Evolutionary conservation across 1,284 basidiomycete species (phyloP).

Genomic region (Pseudozyma sp.): DNA sequence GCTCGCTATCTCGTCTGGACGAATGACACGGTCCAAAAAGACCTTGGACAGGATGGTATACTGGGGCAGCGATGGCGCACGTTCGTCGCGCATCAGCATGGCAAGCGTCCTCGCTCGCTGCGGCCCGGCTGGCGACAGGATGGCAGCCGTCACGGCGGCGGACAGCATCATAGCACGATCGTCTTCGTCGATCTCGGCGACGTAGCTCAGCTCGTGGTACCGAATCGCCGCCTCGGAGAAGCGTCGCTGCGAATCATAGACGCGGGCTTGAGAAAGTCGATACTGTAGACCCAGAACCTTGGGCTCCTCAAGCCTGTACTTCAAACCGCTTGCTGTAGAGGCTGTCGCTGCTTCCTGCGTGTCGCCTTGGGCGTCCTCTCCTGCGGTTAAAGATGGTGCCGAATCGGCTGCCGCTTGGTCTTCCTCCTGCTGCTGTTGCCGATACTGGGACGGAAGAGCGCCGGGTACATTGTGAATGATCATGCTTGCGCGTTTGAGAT

Average conservation of each 20-base stretch:
- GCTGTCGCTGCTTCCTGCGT: conserved; percentile 1
- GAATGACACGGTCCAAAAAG: conserved; percentile 95
- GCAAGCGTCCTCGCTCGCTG: conserved; percentile 91
- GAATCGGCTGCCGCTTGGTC: background rate
- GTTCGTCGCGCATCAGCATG: conserved; percentile 91
- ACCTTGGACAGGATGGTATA: conserved; percentile 94
- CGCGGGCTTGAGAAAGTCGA: conserved; percentile 76
- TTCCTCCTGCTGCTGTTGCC: conserved; percentile 25
- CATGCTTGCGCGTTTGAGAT: conserved; percentile 93
- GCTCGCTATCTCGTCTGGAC: conserved; percentile 84
- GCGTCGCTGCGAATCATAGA: conserved; percentile 88
- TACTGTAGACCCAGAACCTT: conserved; percentile 58
- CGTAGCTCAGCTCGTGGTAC: conserved; percentile 83
- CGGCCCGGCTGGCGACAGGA: conserved; percentile 96
- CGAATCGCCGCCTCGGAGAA: conserved; percentile 94
- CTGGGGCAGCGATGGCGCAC: conserved; percentile 80
- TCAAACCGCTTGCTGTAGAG: background rate
- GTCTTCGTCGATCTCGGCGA: conserved; percentile 52
- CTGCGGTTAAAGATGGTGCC: background rate
- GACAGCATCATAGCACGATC: conserved; percentile 69
- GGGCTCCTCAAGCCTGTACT: conserved; percentile 38
- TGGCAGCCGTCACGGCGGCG: conserved; percentile 92
- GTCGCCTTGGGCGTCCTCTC: background rate
- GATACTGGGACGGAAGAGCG: conserved; percentile 33
- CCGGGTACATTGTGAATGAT: conserved; percentile 75